These are phyloP conservation scores for Ascochyta koolunga DNA, from an alignment of 2,329 filamentous ascomycete species.

Conservation along the genomic window DNA sequence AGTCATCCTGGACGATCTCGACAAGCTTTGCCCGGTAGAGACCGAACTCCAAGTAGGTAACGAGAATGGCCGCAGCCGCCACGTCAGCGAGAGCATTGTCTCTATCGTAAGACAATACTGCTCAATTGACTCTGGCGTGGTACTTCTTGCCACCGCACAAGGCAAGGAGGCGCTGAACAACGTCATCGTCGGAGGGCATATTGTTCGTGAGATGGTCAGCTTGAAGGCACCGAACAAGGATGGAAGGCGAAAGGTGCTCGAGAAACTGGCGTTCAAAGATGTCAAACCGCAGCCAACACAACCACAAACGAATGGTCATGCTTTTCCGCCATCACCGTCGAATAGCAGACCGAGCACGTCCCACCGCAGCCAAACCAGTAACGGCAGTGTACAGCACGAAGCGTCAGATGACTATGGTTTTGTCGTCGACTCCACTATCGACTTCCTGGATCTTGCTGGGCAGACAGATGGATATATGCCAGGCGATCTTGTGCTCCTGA, in stretches of 20 bases:
- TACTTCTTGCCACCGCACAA: constrained; percentile 88
- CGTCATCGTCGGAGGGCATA: constrained; percentile 86
- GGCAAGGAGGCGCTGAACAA: constrained; percentile 92
- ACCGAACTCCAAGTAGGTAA: constrained; percentile 93
- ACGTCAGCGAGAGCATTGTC: constrained; percentile 88
- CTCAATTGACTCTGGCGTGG: constrained; percentile 76
- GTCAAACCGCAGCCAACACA: constrained; percentile 31
- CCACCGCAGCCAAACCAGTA: constrained; percentile 52
- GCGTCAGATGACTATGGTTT: constrained; percentile 63
- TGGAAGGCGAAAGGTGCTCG: constrained; percentile 79
- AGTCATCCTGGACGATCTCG: constrained; percentile 89
- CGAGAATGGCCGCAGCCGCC: constrained; percentile 89
- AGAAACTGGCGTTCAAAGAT: constrained; percentile 69
- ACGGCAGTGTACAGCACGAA: constrained; percentile 43
- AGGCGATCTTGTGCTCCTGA: constrained; percentile 84
- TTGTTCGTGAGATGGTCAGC: constrained; percentile 88
- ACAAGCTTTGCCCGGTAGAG: constrained; percentile 90
- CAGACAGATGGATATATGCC: constrained; percentile 98
- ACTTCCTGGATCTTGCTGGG: constrained; percentile 90
- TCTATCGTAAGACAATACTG: constrained; percentile 85
- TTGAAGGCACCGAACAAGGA: constrained; percentile 94
- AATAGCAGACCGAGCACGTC: constrained; percentile 54
- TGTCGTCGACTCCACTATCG: constrained; percentile 74
- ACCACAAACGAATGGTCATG: constrained; percentile 35
- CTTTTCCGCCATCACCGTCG: constrained; percentile 52